Evolutionary conservation across 371 early-diverging fungal species (phyloP).

Genomic region (Capillidium rhysosporum): DNA sequence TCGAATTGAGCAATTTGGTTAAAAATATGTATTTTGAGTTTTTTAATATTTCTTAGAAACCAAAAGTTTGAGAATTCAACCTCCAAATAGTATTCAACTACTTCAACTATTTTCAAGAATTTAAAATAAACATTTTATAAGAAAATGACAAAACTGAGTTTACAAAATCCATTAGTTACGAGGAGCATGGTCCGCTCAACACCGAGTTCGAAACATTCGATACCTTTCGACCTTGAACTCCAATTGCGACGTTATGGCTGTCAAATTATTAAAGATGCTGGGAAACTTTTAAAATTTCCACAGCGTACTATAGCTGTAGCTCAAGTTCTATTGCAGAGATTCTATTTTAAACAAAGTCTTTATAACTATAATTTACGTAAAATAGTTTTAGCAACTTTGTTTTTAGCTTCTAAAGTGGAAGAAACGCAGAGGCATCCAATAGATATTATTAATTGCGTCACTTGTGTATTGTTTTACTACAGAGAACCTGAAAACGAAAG

Average conservation of each 20-base stretch:
- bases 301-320: slow-evolving; percentile 92
- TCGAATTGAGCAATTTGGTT: too few relatives aligned
- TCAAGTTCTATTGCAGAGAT: slow-evolving; percentile 80
- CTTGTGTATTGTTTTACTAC: slow-evolving; percentile 23
- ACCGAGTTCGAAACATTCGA: slow-evolving; percentile 44
- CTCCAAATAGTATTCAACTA: too few relatives aligned
- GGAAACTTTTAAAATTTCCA: slow-evolving; percentile 65
- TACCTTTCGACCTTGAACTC: slow-evolving; percentile 42
- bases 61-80: too few relatives aligned
- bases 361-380: slow-evolving; percentile 32
- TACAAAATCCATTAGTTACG: slow-evolving; percentile 51
- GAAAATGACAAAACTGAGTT: slow-evolving; percentile 18
- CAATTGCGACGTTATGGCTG: slow-evolving; percentile 56
- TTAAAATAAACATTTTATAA: background rate
- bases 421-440: slow-evolving; percentile 55
- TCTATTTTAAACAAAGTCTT: slow-evolving; percentile 64
- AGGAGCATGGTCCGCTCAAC: slow-evolving; percentile 38
- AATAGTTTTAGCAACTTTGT: slow-evolving; percentile 63
- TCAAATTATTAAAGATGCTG: slow-evolving; percentile 64
- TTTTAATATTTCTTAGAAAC: too few relatives aligned
- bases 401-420: slow-evolving; percentile 80
- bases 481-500: background rate
- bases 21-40: too few relatives aligned
- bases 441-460: slow-evolving; percentile 57
- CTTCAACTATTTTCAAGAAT: too few relatives aligned